Base-by-base conservation (phyloP, 2,329 filamentous ascomycete genomes). In the Pseudogymnoascus sp. region DNA sequence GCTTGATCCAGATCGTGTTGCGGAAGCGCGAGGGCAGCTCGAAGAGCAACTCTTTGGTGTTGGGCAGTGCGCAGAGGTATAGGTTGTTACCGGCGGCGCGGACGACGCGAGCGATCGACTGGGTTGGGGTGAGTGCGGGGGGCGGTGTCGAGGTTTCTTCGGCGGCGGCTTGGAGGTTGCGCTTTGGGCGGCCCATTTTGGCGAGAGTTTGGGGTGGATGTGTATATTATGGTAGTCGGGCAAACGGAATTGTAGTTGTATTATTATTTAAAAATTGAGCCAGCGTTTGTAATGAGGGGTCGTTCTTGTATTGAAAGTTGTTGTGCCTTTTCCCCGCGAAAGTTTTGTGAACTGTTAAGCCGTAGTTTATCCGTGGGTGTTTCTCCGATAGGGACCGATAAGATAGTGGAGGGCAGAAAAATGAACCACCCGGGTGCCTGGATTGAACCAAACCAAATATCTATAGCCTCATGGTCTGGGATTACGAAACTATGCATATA, bases 1-100 rank as follows among this genome's bases (percentile, higher is more conserved):
- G 86, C 74, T 89, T 92, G 73, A 97, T 89, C 90, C 91, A 97
- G 65, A 97, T 90, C 1, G 90, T 94, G 66, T 90, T 94, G 64
- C 93, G 89, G 72, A 97, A 97, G 40, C 86, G 85, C 26, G 90
- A 79, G 8, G 90, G 88, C 17, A 99, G 84, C 78, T 97, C 92
- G 21, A 92, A 87, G 15, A 95, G 77, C 39, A 93, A 74, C 5
- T 81, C 76, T 69, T 85, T 82, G 63, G 83, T 81, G 68, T 81
- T 80, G 24, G 92, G 85, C 31, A 92, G 78, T 71, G 87, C 81
- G 71, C 93, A 90, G 44, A 83, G 83, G 79, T 96, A 97, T 41
- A 96, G 80, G 74, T 89, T 95, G 77, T 96, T 96, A 67, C 93
- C 93, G 67, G 92, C 88, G 44, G 88, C 88, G 73, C 90, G 89